Percentiles rank a stretch among this genome's conserved stretches.
phyloP scores from a whole-genome alignment of 2,329 filamentous ascomycete genomes.

The Colletotrichum spaethianum region DNA sequence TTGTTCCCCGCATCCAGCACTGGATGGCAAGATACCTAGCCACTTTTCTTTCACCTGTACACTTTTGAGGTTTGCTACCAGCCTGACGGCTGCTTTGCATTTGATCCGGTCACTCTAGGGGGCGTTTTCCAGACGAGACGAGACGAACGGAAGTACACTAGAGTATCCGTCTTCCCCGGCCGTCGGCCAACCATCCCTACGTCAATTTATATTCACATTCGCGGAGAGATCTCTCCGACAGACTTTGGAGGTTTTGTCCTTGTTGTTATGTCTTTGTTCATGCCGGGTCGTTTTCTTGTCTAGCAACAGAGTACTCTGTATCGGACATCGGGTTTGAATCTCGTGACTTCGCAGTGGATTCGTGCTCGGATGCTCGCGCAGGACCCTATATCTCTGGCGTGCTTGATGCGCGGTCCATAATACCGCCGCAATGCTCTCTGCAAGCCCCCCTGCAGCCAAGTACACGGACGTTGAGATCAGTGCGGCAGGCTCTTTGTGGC shows the following conservation, averaged over 20 bases:
- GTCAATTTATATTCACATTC: not conserved
- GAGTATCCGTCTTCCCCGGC: conserved; percentile 3
- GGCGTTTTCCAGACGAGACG: conserved; percentile 16
- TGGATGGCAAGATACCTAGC: not conserved
- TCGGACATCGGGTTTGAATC: conserved; percentile 3
- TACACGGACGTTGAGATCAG: conserved; percentile 16
- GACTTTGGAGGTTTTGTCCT: not conserved
- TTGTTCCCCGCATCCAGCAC: conserved; percentile 24
- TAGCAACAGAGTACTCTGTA: not conserved
- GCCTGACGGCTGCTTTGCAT: conserved; percentile 5
- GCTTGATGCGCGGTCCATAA: conserved; percentile 18
- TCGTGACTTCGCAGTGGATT: conserved; percentile 17
- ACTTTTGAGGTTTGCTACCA: not conserved
- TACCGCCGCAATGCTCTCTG: conserved; percentile 12
- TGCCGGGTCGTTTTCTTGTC: not conserved
- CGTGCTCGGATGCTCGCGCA: conserved; percentile 16
- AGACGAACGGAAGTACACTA: conserved; percentile 27
- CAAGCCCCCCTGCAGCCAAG: conserved; percentile 22
- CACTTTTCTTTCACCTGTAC: not conserved
- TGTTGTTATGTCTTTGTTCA: not conserved
- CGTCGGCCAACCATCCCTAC: conserved; percentile 2
- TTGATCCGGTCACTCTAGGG: conserved; percentile 8
- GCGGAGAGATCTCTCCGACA: conserved; percentile 10
- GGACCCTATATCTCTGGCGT: conserved; percentile 17
- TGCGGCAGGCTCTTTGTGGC: conserved; percentile 13